Evolutionary conservation across 139 green algal genomes (phyloP).

Genomic region (Chlorella ohadii): DNA sequence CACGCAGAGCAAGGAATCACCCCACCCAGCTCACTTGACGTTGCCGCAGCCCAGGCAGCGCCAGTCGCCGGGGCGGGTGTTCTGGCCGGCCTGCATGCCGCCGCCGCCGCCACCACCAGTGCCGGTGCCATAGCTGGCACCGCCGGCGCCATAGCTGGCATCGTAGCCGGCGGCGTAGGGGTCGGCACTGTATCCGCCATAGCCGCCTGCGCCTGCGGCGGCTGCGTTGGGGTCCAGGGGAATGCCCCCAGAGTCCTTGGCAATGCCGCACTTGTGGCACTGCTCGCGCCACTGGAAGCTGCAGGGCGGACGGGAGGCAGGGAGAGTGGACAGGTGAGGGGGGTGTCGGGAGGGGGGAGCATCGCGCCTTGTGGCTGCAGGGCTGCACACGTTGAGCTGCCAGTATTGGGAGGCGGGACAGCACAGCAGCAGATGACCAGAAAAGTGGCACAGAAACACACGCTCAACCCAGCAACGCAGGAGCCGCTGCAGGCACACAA

Average conservation of each 20-base stretch:
- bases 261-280: conserved; percentile 30
- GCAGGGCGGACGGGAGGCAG: background rate
- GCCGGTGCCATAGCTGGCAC: background rate
- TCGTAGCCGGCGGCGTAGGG: background rate
- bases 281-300: conserved; percentile 5
- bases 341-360: background rate
- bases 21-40: conserved; percentile 31
- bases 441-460: too few relatives aligned
- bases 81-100: background rate
- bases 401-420: too few relatives aligned
- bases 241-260: background rate
- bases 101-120: background rate
- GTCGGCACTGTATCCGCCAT: background rate
- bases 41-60: conserved; percentile 38
- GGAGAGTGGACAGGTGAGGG: background rate
- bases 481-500: background rate
- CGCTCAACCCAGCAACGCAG: too few relatives aligned
- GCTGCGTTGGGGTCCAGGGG: background rate
- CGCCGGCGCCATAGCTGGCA: conserved; percentile 11
- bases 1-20: background rate
- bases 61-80: conserved; percentile 32
- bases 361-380: too few relatives aligned
- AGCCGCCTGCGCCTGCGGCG: background rate
- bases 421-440: too few relatives aligned
- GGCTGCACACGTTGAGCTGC: too few relatives aligned